A percentile compares a stretch with the other conserved stretches of the same genome.
Evolutionary conservation across 495 filamentous ascomycete genomes (phyloP).

Genomic region (Penicillium lividum): DNA sequence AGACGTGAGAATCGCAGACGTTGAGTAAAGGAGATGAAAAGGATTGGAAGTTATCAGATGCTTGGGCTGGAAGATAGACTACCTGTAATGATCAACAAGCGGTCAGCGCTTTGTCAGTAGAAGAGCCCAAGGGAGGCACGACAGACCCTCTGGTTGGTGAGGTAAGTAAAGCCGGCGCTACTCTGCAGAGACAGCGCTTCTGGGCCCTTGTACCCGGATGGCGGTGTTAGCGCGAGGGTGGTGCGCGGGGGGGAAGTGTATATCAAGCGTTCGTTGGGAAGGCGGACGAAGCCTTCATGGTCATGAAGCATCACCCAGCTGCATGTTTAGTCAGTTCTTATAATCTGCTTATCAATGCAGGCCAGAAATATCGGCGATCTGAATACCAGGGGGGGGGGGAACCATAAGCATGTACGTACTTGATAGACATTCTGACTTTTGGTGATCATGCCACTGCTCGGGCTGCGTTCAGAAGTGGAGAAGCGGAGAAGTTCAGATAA

Average conservation of each 20-base stretch:
- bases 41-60: conserved; percentile 71
- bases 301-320: conserved; percentile 82
- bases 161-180: conserved; percentile 64
- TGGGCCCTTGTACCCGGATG: conserved; percentile 56
- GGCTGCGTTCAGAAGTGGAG: neutral
- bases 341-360: neutral
- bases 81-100: conserved; percentile 51
- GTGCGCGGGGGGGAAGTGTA: conserved; percentile 75
- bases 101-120: conserved; percentile 7
- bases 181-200: conserved; percentile 59
- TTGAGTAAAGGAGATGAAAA: conserved; percentile 87
- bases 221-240: conserved; percentile 61
- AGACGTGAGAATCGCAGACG: conserved; percentile 84
- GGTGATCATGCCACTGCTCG: conserved; percentile 12
- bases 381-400: conserved; percentile 14
- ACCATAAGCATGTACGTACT: conserved; percentile 51
- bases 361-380: conserved; percentile 2
- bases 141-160: conserved; percentile 88
- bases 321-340: neutral
- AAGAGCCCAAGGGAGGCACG: neutral
- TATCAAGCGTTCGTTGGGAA: conserved; percentile 68
- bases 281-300: conserved; percentile 62
- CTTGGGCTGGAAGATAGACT: conserved; percentile 79
- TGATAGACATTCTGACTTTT: conserved; percentile 61
- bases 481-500: neutral